Percentiles rank a stretch among this genome's conserved stretches.
These are phyloP conservation scores for Diaporthe citri DNA, from an alignment of 2,329 filamentous ascomycete genomes.

Conservation along the genomic window DNA sequence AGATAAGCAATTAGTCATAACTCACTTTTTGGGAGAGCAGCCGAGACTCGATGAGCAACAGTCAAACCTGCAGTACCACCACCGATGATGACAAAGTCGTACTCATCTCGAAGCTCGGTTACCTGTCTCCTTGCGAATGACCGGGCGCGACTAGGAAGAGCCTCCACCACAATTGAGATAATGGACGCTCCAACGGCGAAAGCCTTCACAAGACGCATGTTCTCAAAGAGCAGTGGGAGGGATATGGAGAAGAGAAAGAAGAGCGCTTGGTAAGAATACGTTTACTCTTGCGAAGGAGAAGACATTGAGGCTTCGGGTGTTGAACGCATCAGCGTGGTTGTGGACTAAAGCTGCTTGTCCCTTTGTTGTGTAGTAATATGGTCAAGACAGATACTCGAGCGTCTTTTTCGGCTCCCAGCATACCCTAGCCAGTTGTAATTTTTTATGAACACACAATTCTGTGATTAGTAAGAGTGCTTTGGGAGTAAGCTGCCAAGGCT, in stretches of 20 bases:
- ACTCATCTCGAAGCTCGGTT: constrained; percentile 41
- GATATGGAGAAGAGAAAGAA: background rate
- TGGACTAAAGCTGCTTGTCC: background rate
- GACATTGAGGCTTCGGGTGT: background rate
- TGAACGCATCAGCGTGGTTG: background rate
- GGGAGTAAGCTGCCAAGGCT: background rate
- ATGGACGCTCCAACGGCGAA: background rate
- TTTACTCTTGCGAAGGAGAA: background rate
- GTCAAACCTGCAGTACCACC: constrained; percentile 63
- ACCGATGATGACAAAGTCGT: constrained; percentile 63
- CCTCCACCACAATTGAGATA: background rate
- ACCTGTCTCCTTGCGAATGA: constrained; percentile 3
- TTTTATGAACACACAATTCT: background rate
- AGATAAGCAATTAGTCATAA: background rate
- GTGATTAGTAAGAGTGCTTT: background rate
- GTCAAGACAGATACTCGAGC: background rate
- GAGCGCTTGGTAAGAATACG: background rate
- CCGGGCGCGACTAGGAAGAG: background rate
- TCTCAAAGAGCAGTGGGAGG: background rate
- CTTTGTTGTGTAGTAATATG: background rate
- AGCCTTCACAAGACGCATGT: background rate
- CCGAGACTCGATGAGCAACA: constrained; percentile 57
- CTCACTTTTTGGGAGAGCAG: constrained; percentile 3
- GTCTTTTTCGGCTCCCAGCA: background rate
- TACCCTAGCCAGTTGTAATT: background rate